Evolutionary conservation across 192 early-diverging fungal species (phyloP), one percentile per base, ranked within the genome.

Genomic region (Gonapodya sp.): DNA sequence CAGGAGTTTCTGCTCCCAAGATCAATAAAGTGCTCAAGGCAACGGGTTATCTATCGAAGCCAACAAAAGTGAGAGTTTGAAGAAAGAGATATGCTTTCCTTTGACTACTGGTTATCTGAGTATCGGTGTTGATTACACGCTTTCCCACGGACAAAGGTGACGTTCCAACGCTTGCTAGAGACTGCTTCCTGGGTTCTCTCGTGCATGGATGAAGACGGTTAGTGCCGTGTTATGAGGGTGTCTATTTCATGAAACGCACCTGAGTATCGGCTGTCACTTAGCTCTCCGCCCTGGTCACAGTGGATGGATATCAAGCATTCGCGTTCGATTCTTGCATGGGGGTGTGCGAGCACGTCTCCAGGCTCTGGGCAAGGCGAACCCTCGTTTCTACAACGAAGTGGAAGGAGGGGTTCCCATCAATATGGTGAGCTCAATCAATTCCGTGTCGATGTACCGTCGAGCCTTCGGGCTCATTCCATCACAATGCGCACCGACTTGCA

Each of bases 21-120:
- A 33, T 77, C 75, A 77, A 77, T 31, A 18, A 34, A 77, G 75
- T 77, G 18, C 75, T 77, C 34, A 34, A 31, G 34, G 18, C 75
- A 32, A 77, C 75, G 18, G 75, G 75, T 2, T 77, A 77, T 31
- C 75, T 77, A 16, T 32, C 75, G 8, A 77, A 77, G 75, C 75
- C 75, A 2, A 34, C 30, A 34, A 34, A 77, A 77, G 34, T n/a
- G n/a, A n/a, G n/a, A n/a, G n/a, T n/a, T n/a, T n/a, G n/a, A n/a
- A n/a, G n/a, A n/a, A n/a, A n/a, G n/a, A n/a, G n/a, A n/a, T n/a
- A n/a, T n/a, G n/a, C n/a, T n/a, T n/a, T n/a, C n/a, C n/a, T n/a
- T n/a, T n/a, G n/a, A n/a, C n/a, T n/a, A n/a, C n/a, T n/a, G n/a
- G n/a, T n/a, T n/a, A n/a, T n/a, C n/a, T n/a, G n/a, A n/a, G n/a